These are phyloP conservation scores for Coemansia linderi DNA, from an alignment of 371 early-diverging fungal genomes.

Conservation along the genomic window DNA sequence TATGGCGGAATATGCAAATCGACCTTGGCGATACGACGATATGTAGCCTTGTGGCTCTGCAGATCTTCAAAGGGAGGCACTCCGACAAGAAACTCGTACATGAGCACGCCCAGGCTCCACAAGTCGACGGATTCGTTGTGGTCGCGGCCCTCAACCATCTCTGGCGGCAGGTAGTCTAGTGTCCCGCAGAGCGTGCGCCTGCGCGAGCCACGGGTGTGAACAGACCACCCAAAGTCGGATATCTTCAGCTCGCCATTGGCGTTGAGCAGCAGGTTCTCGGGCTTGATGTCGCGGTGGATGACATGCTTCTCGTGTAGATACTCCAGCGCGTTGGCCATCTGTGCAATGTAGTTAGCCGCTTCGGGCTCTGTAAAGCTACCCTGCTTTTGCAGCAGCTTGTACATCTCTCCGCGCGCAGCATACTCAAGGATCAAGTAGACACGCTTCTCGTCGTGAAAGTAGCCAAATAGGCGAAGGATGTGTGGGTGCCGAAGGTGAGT, in stretches of 20 bases:
- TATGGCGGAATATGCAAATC: constrained; percentile 82
- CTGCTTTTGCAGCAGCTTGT: constrained; percentile 71
- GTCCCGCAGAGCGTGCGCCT: constrained; percentile 96
- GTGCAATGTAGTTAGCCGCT: constrained; percentile 87
- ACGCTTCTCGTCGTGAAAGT: constrained; percentile 92
- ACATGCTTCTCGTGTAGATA: constrained; percentile 94
- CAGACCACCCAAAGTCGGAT: constrained; percentile 99
- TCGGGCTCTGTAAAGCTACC: constrained; percentile 73
- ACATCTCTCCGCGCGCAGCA: constrained; percentile 93
- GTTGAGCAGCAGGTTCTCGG: constrained; percentile 94
- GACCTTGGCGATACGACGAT: constrained; percentile 79
- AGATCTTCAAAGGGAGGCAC: constrained; percentile 93
- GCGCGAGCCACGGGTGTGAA: constrained; percentile 85
- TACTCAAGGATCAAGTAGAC: constrained; percentile 97
- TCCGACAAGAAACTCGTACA: constrained; percentile 96
- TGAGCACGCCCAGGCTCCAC: constrained; percentile 98
- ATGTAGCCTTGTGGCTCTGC: constrained; percentile 70
- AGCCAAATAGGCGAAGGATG: constrained; percentile 93
- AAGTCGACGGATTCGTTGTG: constrained; percentile 91
- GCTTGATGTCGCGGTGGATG: constrained; percentile 96
- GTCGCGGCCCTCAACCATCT: constrained; percentile 89
- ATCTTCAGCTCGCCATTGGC: constrained; percentile 87
- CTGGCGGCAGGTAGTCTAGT: constrained; percentile 94
- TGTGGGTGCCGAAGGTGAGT: constrained; percentile 91
- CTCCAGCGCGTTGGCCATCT: constrained; percentile 83